Evolutionary conservation across 768 basidiomycete genomes (phyloP), one percentile per base, ranked within the genome.

Genomic region (Dacryopinax primogenitus): DNA sequence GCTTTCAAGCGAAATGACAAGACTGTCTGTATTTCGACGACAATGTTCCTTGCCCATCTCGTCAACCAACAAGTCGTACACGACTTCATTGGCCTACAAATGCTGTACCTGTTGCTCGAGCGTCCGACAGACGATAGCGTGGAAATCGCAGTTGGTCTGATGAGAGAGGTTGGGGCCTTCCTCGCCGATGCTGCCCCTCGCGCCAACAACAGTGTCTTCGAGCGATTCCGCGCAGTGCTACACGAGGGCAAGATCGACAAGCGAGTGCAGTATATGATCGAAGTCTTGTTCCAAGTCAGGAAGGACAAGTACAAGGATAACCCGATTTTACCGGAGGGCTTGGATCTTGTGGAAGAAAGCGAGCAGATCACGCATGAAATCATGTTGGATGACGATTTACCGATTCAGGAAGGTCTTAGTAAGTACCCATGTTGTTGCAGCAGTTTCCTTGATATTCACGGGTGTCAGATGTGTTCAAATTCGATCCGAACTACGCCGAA

Each of bases 281-380:
- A 98, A 77, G 96, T 98, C 1, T 81, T 98, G 58, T 98, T 99
- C 91, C 96, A 98, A 76, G 91, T 96, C 7, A 82, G 96, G 70
- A 97, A 96, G 79, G 96, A 99, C 80, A 94, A 92, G 76, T 98
- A 91, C 81, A 98, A 98, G 81, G 96, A 98, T 73, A 98, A 99
- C 74, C 94, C 94, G 18, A 85, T 92, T 68, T 74, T 98, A 39
- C 86, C 91, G 1, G 96, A 98, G 71, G 96, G 95, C 0, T 74
- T 99, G 72, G 96, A 99, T 73, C 77, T 99, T 33, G 96, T 99
- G 0, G 93, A 97, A 68, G 95, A 98, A 72, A 96, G 98, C 16
- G 96, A 98, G 70, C 93, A 97, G 72, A 92, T 98, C 63, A 97
- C 93, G 0, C 96, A 99, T 76, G 83, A 90, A 70, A 85, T 98